Conservation (phyloP, 164 flowering plant species). For the Santalum album region DNA sequence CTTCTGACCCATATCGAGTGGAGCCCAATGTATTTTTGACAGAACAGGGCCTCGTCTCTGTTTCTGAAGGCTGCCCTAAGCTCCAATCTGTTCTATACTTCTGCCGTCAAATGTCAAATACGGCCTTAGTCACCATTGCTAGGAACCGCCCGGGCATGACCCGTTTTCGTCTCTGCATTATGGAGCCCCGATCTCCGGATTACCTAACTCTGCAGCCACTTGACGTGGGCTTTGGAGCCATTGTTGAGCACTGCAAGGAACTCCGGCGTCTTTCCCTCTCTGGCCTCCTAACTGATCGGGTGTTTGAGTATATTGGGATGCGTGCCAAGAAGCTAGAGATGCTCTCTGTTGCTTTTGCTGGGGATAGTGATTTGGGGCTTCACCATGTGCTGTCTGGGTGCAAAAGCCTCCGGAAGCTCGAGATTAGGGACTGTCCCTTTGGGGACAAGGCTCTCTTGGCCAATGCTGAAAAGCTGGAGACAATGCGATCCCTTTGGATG, state of each 20-base stretch:
- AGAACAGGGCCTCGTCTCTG: constrained; percentile 68
- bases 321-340: constrained; percentile 71
- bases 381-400: constrained; percentile 81
- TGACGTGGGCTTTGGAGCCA: constrained; percentile 80
- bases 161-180: constrained; percentile 79
- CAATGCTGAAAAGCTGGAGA: constrained; percentile 85
- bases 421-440: constrained; percentile 87
- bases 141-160: constrained; percentile 58
- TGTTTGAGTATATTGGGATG: constrained; percentile 63
- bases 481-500: constrained; percentile 99
- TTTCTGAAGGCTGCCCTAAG: constrained; percentile 73
- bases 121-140: constrained; percentile 62
- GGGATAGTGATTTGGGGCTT: constrained; percentile 73
- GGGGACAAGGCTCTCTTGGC: constrained; percentile 85
- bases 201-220: constrained; percentile 65
- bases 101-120: constrained; percentile 85
- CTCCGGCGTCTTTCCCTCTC: constrained; percentile 75
- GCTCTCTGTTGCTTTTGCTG: constrained; percentile 91
- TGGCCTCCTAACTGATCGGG: constrained; percentile 71
- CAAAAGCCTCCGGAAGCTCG: constrained; percentile 66
- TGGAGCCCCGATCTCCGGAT: constrained; percentile 72
- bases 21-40: constrained; percentile 57
- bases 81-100: constrained; percentile 82
- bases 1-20: constrained; percentile 59
- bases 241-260: constrained; percentile 69